These are phyloP conservation scores for Juncus effusus DNA, from an alignment of 176 grass and related monocot genomes.

Conservation along the genomic window DNA sequence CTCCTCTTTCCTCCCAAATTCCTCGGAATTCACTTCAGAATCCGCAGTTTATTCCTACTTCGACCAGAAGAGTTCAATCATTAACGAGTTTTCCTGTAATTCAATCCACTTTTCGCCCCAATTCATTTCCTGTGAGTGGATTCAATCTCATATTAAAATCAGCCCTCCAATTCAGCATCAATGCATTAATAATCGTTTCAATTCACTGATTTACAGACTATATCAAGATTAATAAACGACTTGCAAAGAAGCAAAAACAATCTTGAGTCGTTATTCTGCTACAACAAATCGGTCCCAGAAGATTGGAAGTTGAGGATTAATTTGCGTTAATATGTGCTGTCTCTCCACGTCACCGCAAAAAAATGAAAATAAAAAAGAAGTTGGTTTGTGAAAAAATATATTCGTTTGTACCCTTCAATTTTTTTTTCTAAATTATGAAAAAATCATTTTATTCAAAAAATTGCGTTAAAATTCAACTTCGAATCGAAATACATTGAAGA, in stretches of 20 bases:
- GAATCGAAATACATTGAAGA: too few species aligned
- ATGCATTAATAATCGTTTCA: not conserved
- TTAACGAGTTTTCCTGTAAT: not conserved
- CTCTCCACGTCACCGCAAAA: too few species aligned
- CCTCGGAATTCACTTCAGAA: conserved; percentile 5
- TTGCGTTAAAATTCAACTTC: too few species aligned
- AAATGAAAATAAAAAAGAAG: too few species aligned
- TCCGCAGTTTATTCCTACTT: not conserved
- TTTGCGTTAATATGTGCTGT: too few species aligned
- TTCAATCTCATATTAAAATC: not conserved
- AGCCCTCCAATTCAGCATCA: not conserved
- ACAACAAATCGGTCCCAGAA: conserved; percentile 71
- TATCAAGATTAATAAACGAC: conserved; percentile 38
- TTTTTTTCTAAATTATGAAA: too few species aligned
- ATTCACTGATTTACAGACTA: conserved; percentile 34
- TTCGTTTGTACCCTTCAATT: too few species aligned
- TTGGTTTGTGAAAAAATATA: too few species aligned
- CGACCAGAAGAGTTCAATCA: conserved; percentile 2
- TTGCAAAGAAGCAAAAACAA: conserved; percentile 63
- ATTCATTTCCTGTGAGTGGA: conserved; percentile 36
- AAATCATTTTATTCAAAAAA: too few species aligned
- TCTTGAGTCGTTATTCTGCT: conserved; percentile 71
- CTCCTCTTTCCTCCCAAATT: not conserved
- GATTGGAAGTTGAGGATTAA: too few species aligned
- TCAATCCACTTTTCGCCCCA: conserved; percentile 18